phyloP scores from a whole-genome alignment of 2,329 filamentous ascomycete genomes.

The Hypoxylon sp. region DNA sequence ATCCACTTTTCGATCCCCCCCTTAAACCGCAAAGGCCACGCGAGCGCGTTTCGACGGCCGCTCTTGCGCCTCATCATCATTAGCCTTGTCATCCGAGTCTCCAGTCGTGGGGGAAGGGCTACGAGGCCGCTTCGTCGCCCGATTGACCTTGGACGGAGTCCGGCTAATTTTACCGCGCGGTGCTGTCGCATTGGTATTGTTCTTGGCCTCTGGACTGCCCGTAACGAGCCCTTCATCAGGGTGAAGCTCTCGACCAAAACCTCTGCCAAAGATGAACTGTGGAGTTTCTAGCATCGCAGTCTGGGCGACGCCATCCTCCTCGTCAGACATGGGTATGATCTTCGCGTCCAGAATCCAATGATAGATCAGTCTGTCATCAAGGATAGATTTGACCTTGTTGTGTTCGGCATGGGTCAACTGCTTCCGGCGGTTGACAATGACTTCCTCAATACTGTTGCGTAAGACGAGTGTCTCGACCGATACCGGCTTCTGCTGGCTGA shows the following conservation, averaged over 20 bases:
- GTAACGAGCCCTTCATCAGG: constrained; percentile 64
- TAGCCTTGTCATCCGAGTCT: background rate
- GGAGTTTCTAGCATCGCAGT: constrained; percentile 63
- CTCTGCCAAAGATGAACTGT: constrained; percentile 67
- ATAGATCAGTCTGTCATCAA: constrained; percentile 71
- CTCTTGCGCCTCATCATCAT: constrained; percentile 15
- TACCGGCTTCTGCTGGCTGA: constrained; percentile 84
- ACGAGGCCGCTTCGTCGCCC: constrained; percentile 40
- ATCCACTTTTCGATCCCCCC: background rate
- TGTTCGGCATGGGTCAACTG: constrained; percentile 81
- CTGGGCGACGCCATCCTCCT: constrained; percentile 60
- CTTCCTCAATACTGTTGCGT: constrained; percentile 84
- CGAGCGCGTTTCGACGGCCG: constrained; percentile 37
- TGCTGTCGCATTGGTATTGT: background rate
- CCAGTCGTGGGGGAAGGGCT: constrained; percentile 23
- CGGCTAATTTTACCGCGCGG: background rate
- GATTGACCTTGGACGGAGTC: constrained; percentile 27
- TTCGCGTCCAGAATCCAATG: constrained; percentile 71
- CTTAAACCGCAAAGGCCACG: constrained; percentile 40
- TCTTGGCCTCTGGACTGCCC: constrained; percentile 44
- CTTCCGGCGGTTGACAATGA: constrained; percentile 80
- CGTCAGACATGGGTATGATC: constrained; percentile 57
- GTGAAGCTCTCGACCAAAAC: constrained; percentile 60
- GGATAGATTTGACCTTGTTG: constrained; percentile 67
- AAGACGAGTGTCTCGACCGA: constrained; percentile 89